Base-by-base conservation (phyloP, 148 eudicot species). In the Chenopodium suecicum region DNA sequence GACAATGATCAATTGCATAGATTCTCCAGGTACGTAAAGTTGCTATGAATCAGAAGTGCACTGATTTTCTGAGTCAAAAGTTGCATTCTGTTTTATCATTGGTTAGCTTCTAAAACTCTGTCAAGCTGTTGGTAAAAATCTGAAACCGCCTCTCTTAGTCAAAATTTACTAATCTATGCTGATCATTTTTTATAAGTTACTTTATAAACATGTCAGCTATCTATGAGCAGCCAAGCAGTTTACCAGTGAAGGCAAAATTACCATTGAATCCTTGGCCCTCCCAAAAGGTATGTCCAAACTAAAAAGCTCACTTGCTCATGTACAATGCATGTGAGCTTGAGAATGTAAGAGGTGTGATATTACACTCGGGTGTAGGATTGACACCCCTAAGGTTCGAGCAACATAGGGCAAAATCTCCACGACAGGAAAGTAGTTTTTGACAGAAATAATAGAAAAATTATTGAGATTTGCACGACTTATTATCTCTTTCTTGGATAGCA, bases 1-100 rank as follows among this genome's bases (percentile, higher is more conserved):
- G 32, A 73, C 11, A 1, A 73, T n/a, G 2, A 3, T 73, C 29
- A 73, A 25, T 46, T 73, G n/a, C 72, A 11, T 65, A 47, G 52
- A 47, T 27, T 65, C 46, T 46, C 44, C 31, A 78, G 32, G 60
- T 54, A 22, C 17, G 22, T 22, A 56, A 63, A 50, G 66, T 23
- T 56, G 23, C 3, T 19, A 23, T 34, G 75, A 79, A 54, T 71
- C 76, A 69, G 81, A 80, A 63, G 54, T 73, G 58, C 76, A 62
- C 44, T 20, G 58, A 37, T 73, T 60, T 44, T 23, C 2, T 58
- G 56, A 37, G 68, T 70, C 82, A 71, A 79, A 79, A 13, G 69
- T 70, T 79, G 23, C 47, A 70, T 25, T 37, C 56, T 71, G 69
- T 23, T 69, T 12, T 31, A 37, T 52, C n/a, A 44, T n/a, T 17